Evolutionary conservation across 2,329 filamentous ascomycete genomes (phyloP), one percentile per base, ranked within the genome.

Genomic region (Monilinia laxa): DNA sequence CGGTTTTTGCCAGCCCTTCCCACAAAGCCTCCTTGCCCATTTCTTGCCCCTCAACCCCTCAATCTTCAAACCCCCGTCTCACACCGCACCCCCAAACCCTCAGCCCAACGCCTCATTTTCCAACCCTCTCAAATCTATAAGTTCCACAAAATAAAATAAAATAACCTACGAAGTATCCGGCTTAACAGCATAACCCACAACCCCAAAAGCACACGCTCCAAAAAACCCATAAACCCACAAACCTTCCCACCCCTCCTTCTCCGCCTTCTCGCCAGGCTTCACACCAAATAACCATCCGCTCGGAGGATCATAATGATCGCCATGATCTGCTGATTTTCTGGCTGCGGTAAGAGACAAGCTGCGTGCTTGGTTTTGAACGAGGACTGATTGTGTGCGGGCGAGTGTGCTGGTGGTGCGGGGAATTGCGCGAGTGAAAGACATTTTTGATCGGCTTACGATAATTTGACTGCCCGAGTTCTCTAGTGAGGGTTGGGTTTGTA

Each of bases 211-310:
- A 76, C 96, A 80, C 76, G 88, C 90, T 65, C 91, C 92, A 78
- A 89, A 90, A 80, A 96, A 93, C 60, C 93, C 93, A 78, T 91
- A 91, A 78, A 90, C 90, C 83, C 90, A 93, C 66, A 93, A 81
- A 72, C 84, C 87, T 85, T 99, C 95, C 95, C 95, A 99, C 63
- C 94, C 95, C 82, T 99, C 95, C 79, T 92, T 91, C 85, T 96
- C 87, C 77, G 92, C 88, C 84, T 97, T 96, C 87, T 97, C 92
- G 70, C 93, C 93, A 47, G 95, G 95, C 83, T 93, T 93, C 75
- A 97, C 86, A 72, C 93, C 93, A 79, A 91, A 97, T 75, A 99
- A 87, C 92, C 93, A 97, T 75, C 95, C 95, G 66, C 83, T 85
- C 3, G 95, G 94, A 58, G 93, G 88, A 73, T 99, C 95, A 80